Percentiles rank a stretch among this genome's conserved stretches.
Conservation (phyloP, 2,329 filamentous ascomycete genomes). For the Xylariaceae sp. region DNA sequence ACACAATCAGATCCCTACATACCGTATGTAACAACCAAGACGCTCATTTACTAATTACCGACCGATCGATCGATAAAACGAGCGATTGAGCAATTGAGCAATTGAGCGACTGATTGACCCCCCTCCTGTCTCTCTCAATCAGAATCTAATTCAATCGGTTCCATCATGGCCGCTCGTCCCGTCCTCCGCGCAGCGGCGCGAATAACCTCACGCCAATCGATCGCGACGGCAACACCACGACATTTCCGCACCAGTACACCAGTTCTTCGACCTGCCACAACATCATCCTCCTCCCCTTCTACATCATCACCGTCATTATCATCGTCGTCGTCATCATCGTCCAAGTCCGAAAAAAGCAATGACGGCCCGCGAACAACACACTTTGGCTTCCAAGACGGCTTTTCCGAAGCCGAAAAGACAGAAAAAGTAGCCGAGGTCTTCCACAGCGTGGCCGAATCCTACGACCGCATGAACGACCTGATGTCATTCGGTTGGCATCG, state of each 20-base stretch:
- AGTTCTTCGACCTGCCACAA: slow-evolving; percentile 18
- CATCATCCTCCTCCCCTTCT: slow-evolving; percentile 14
- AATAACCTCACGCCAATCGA: slow-evolving; percentile 14
- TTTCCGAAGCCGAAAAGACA: slow-evolving; percentile 72
- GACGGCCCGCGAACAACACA: slow-evolving; percentile 59
- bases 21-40: background rate
- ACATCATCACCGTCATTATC: background rate
- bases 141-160: background rate
- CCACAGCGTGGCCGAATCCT: slow-evolving; percentile 87
- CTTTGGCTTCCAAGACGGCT: slow-evolving; percentile 77
- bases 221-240: slow-evolving; percentile 10
- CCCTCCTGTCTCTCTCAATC: background rate
- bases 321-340: background rate
- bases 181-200: slow-evolving; percentile 24
- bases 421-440: slow-evolving; percentile 77
- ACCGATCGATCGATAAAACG: too few relatives aligned
- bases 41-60: background rate
- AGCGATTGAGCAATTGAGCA: background rate
- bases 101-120: background rate
- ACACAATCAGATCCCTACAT: background rate
- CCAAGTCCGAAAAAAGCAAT: slow-evolving; percentile 6
- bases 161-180: slow-evolving; percentile 28
- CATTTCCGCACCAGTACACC: slow-evolving; percentile 24
- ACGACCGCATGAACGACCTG: slow-evolving; percentile 98
- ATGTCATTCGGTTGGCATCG: slow-evolving; percentile 98